A percentile compares a stretch with the other conserved stretches of the same genome.
Conservation (phyloP, 179 eudicot genomes). For the Silene noctiflora region DNA sequence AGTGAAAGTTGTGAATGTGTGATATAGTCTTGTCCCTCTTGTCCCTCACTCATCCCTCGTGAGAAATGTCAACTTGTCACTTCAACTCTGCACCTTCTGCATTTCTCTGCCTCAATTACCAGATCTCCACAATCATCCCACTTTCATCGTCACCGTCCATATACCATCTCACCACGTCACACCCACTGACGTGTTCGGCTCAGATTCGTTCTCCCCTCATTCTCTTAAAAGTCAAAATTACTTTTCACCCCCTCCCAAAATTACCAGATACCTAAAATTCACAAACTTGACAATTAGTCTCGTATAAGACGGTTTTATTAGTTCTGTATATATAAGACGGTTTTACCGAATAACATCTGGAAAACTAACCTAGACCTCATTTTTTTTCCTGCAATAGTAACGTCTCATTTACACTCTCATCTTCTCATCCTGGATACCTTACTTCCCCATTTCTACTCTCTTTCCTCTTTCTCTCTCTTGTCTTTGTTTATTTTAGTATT, state of each 20-base stretch:
- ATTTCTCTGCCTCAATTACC: background rate
- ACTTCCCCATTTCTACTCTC: background rate
- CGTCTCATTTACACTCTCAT: conserved; percentile 10
- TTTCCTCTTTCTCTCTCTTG: background rate
- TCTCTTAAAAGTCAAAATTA: background rate
- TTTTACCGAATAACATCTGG: no score
- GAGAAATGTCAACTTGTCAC: conserved; percentile 9
- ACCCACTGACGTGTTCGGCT: conserved; percentile 24
- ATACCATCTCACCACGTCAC: background rate
- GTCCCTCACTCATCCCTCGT: background rate
- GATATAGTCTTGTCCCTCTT: background rate
- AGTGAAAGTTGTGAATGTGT: background rate
- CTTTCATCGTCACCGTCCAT: conserved; percentile 15
- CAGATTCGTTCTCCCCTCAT: background rate
- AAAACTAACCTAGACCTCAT: background rate
- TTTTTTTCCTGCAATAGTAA: background rate
- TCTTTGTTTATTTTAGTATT: background rate
- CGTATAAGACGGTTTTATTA: no score
- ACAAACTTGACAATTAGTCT: background rate
- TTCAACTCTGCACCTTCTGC: background rate
- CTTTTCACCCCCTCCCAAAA: background rate
- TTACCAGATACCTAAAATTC: background rate
- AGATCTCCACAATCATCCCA: background rate
- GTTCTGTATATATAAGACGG: no score
- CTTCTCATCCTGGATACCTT: conserved; percentile 8